Conservation (phyloP, 495 filamentous ascomycete species). For the Daldinia concentrica region DNA sequence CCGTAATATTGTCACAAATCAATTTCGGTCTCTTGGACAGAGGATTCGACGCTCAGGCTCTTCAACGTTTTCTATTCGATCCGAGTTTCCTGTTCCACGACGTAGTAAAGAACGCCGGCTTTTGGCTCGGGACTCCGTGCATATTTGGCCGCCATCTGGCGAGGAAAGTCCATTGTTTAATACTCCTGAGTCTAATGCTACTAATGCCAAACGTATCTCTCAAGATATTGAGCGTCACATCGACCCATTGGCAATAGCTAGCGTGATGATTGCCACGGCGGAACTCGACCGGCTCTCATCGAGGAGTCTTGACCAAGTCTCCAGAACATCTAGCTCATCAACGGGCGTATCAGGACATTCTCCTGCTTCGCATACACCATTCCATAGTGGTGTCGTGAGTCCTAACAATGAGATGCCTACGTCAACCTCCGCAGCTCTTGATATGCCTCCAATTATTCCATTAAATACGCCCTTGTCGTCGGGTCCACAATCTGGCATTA, state of each 20-base stretch:
- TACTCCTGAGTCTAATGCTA: conserved; percentile 39
- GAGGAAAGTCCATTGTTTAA: conserved; percentile 44
- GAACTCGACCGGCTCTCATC: conserved; percentile 43
- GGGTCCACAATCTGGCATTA: conserved; percentile 9
- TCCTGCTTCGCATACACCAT: conserved; percentile 13
- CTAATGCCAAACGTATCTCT: neutral
- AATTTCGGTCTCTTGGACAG: conserved; percentile 42
- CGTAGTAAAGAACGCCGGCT: conserved; percentile 39
- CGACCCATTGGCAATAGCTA: conserved; percentile 38
- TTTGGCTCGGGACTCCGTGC: conserved; percentile 41
- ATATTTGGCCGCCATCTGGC: conserved; percentile 43
- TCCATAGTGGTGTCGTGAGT: conserved; percentile 6
- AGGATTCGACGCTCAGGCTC: conserved; percentile 37
- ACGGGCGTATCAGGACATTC: conserved; percentile 18
- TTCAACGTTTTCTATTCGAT: conserved; percentile 38
- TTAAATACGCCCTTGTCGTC: conserved; percentile 32
- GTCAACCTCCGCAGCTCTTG: conserved; percentile 3
- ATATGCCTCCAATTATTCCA: conserved; percentile 22
- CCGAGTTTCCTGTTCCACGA: conserved; percentile 39
- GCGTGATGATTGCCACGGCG: conserved; percentile 43
- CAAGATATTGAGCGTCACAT: conserved; percentile 14
- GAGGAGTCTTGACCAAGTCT: conserved; percentile 14
- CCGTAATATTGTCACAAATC: conserved; percentile 46
- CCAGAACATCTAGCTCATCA: conserved; percentile 25
- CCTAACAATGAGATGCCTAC: conserved; percentile 17